Base-by-base conservation (phyloP, 1,284 basidiomycete genomes). In the Rugiboletus extremiorientalis region DNA sequence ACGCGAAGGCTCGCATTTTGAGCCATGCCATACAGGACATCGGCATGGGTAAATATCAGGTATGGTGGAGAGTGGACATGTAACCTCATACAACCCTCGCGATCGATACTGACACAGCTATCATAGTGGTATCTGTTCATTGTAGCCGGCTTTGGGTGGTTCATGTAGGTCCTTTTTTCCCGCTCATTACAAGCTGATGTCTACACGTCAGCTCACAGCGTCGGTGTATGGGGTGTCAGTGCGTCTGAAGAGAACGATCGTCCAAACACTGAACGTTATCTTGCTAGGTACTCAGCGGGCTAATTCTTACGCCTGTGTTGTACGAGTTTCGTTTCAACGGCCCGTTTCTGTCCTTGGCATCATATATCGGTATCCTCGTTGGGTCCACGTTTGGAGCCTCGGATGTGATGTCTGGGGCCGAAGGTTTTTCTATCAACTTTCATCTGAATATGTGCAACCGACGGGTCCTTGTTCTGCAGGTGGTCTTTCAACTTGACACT, bases 21-120 rank as follows among this genome's bases (percentile, higher is more conserved):
- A 88, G 85, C 56, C 64, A 69, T 42, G 80, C 83, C 2, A 75
- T 89, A 51, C 81, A 85, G 64, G 81, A 83, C 31, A 83, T 88
- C 43, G 85, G 85, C 1, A 86, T 88, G 81, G 85, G 86, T 0
- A 80, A 74, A 58, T 89, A 89, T 65, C 87, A 89, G 80, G 86
- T 83, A 61, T 43, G 77, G 60, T 34, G 36, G 27, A 27, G 7
- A 27, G 20, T n/a, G 15, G 9, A 30, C 20, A 14, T 38, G 42
- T 16, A 25, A 61, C 20, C 8, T 27, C 2, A 28, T 41, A 16
- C 49, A 22, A 42, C 27, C 20, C 42, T 20, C 15, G 10, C 27
- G 20, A 14, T 37, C 42, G n/a, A n/a, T 15, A 23, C 43, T 40
- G 3, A 20, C 14, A 9, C 10, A 10, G n/a, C 15, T 27, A 2